A percentile compares a stretch with the other conserved stretches of the same genome.
These are phyloP conservation scores for Meyerozyma elateridarum DNA, from an alignment of 1,139 yeast species.

Conservation along the genomic window DNA sequence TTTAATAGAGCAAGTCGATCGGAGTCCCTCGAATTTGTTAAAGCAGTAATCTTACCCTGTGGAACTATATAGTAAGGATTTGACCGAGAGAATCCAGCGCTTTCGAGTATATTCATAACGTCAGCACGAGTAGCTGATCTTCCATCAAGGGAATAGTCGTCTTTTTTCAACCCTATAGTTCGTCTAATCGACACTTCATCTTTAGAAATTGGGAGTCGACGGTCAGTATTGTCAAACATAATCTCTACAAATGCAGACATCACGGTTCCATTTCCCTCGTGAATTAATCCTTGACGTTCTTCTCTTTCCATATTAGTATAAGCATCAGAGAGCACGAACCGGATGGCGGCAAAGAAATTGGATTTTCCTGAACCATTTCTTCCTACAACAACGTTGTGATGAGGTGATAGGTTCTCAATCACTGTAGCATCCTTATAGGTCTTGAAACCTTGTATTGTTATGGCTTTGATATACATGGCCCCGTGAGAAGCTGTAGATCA, in stretches of 20 bases:
- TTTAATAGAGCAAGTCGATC: slow-evolving; percentile 77
- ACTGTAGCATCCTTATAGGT: slow-evolving; percentile 84
- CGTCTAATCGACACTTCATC: slow-evolving; percentile 73
- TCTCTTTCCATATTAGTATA: slow-evolving; percentile 84
- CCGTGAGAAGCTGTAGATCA: too few relatives aligned
- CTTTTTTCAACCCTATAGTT: slow-evolving; percentile 89
- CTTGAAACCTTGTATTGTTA: slow-evolving; percentile 88
- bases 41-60: slow-evolving; percentile 81
- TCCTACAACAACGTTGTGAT: slow-evolving; percentile 88
- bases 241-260: slow-evolving; percentile 93
- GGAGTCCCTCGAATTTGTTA: slow-evolving; percentile 83
- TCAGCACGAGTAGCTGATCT: slow-evolving; percentile 78
- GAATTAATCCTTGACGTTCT: slow-evolving; percentile 83
- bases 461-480: slow-evolving; percentile 44
- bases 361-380: slow-evolving; percentile 97
- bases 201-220: slow-evolving; percentile 66
- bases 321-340: slow-evolving; percentile 90
- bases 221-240: slow-evolving; percentile 75
- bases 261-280: slow-evolving; percentile 87
- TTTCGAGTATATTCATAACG: slow-evolving; percentile 76
- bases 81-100: slow-evolving; percentile 87
- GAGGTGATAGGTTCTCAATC: slow-evolving; percentile 72
- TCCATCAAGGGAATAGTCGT: slow-evolving; percentile 79
- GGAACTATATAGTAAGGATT: slow-evolving; percentile 97
- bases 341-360: slow-evolving; percentile 90